Base-by-base conservation (phyloP, 2,329 filamentous ascomycete genomes). In the Rugonectria rugulosa region DNA sequence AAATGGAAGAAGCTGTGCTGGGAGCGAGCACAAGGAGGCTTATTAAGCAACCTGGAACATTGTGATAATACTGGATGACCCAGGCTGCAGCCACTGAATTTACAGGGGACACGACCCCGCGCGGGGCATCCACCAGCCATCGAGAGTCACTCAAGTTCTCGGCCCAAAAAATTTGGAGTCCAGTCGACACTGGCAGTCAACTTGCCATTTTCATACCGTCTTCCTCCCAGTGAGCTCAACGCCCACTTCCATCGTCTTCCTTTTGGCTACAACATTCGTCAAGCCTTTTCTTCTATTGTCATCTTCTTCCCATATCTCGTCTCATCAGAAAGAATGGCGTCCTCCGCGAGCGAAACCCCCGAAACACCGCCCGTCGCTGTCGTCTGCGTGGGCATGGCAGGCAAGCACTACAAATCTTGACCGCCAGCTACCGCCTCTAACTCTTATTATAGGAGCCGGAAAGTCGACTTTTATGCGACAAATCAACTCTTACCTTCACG, bases 391-490 rank as follows among this genome's bases (percentile, higher is more conserved):
- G 95, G 95, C 80, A 98, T 98, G 94, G 95, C 95, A 68, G 94
- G 88, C 88, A 77, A 69, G 78, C 65, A 55, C 38, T 23, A 38
- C 19, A 44, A 14, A 15, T 36, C 37, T 23, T 43, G 37, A 40
- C 40, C 12, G 1, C 20, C 37, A 40, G 55, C 41, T 23, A 24
- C 11, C 17, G 15, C 14, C 29, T 21, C 40, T 32, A 42, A 51
- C 32, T 11, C 43, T 19, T 31, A 44, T 17, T 17, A 45, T 64
- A 90, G 89, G 95, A 67, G 96, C 92, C 14, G 95, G 95, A 69
- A 99, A 99, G 81, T 99, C 95, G n/a, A 99, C 96, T 0, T 99
- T 99, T 72, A 98, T 99, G 94, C 94, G 98, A 73, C 88, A 95
- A 69, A 95, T 99, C 69, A 97, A 97, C 74, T 89, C 94, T 1